These are phyloP conservation scores for Halophytophthora polymorphica DNA, from an alignment of 352 stramenopile species.

Conservation along the genomic window DNA sequence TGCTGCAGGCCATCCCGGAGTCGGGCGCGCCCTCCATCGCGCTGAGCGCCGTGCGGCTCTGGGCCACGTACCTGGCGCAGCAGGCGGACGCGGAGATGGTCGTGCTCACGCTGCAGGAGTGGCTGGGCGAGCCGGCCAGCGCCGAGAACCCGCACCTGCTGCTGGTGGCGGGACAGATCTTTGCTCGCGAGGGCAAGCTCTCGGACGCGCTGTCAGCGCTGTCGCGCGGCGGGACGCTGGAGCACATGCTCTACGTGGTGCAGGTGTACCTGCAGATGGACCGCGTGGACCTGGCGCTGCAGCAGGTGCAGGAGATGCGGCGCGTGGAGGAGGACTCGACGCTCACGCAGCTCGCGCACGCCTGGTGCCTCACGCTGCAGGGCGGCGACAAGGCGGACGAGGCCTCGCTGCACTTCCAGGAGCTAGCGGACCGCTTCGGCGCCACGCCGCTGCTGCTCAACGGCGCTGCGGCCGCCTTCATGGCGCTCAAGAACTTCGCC, in stretches of 20 bases:
- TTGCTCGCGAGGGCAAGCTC: slow-evolving; percentile 87
- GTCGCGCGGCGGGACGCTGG: slow-evolving; percentile 87
- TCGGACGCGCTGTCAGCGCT: slow-evolving; percentile 94
- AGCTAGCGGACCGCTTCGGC: slow-evolving; percentile 95
- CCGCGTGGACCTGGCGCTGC: slow-evolving; percentile 89
- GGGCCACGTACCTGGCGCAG: slow-evolving; percentile 79
- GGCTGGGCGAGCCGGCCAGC: slow-evolving; percentile 77
- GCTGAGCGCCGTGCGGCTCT: slow-evolving; percentile 83
- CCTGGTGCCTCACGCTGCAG: slow-evolving; percentile 85
- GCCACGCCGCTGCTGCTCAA: slow-evolving; percentile 91
- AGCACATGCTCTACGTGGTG: slow-evolving; percentile 90
- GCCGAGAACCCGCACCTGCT: slow-evolving; percentile 90
- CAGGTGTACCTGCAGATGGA: slow-evolving; percentile 93
- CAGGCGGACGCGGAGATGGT: slow-evolving; percentile 85
- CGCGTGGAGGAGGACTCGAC: slow-evolving; percentile 95
- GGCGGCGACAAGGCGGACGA: slow-evolving; percentile 86
- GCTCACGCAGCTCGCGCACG: slow-evolving; percentile 91
- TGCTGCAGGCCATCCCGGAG: slow-evolving; percentile 86
- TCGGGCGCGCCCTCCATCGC: slow-evolving; percentile 59
- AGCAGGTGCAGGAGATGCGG: slow-evolving; percentile 88
- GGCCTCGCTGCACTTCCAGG: slow-evolving; percentile 91
- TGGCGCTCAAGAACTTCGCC: slow-evolving; percentile 89
- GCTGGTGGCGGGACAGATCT: slow-evolving; percentile 93
- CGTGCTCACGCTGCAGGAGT: slow-evolving; percentile 89
- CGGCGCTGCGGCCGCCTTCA: slow-evolving; percentile 87